Conservation (phyloP, 768 basidiomycete species). For the Termitomyces sp. region DNA sequence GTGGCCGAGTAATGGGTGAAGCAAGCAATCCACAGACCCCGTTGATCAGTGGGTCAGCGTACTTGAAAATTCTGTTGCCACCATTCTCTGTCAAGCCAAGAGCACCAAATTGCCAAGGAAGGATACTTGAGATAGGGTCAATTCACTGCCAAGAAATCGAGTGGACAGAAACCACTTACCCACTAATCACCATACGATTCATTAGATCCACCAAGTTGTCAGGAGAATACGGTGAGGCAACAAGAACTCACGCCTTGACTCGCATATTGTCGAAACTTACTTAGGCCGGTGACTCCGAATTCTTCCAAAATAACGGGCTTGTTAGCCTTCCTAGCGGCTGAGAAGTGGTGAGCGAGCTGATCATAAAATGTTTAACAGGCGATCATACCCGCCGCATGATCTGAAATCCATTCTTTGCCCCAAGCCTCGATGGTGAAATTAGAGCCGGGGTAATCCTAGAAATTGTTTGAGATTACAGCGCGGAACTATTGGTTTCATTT, state of each 20-base stretch:
- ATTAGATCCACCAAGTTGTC: background rate
- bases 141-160: background rate
- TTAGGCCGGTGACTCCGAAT: slow-evolving; percentile 47
- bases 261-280: slow-evolving; percentile 23
- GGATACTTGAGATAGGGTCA: slow-evolving; percentile 31
- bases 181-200: slow-evolving; percentile 15
- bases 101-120: slow-evolving; percentile 59
- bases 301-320: slow-evolving; percentile 67
- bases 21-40: slow-evolving; percentile 24
- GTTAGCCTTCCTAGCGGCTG: slow-evolving; percentile 47
- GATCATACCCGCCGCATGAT: slow-evolving; percentile 43
- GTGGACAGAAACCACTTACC: slow-evolving; percentile 17
- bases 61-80: slow-evolving; percentile 52
- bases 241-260: slow-evolving; percentile 37
- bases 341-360: background rate
- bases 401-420: slow-evolving; percentile 57
- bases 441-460: slow-evolving; percentile 42
- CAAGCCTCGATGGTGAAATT: slow-evolving; percentile 47
- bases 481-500: slow-evolving; percentile 2
- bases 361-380: background rate
- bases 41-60: slow-evolving; percentile 47
- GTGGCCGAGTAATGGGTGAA: background rate
- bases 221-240: background rate
- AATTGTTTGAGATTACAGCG: too few relatives aligned
- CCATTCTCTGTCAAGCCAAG: slow-evolving; percentile 46